Conservation (phyloP, 306 rosid genomes). For the Lathyrus aphaca region DNA sequence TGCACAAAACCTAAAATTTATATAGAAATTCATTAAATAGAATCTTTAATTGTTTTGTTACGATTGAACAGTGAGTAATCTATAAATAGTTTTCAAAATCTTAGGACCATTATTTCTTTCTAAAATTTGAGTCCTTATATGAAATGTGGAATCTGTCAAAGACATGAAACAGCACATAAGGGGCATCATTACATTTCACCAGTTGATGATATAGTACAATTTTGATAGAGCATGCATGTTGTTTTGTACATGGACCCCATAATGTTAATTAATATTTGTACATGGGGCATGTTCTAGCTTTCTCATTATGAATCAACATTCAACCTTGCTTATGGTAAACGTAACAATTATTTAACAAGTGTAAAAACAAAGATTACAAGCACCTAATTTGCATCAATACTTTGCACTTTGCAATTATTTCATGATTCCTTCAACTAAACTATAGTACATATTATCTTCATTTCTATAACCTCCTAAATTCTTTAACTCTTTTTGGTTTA, state of each 20-base stretch:
- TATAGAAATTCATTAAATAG: too few species aligned
- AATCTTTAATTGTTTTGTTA: too few species aligned
- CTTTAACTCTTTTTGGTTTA: constrained; percentile 20
- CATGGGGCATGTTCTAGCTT: constrained; percentile 37
- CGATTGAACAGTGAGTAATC: too few species aligned
- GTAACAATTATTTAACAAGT: constrained; percentile 35
- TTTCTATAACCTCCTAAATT: constrained; percentile 5
- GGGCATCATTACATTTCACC: constrained; percentile 39
- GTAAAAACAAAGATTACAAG: constrained; percentile 6
- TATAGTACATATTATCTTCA: neutral
- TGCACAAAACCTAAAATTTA: too few species aligned
- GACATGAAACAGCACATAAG: constrained; percentile 38
- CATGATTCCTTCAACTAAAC: neutral
- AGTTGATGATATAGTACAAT: constrained; percentile 35
- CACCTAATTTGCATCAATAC: neutral
- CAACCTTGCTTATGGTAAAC: constrained; percentile 44
- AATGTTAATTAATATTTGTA: constrained; percentile 14
- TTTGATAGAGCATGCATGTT: constrained; percentile 23
- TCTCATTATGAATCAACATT: constrained; percentile 38
- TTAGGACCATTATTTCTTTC: too few species aligned
- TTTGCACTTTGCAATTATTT: constrained; percentile 1
- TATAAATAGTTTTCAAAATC: too few species aligned
- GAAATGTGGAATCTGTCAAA: constrained; percentile 33
- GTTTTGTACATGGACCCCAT: constrained; percentile 47
- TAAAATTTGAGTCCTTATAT: too few species aligned